A percentile compares a stretch with the other conserved stretches of the same genome.
Evolutionary conservation across 1,284 basidiomycete species (phyloP).

Genomic region (Cutaneotrichosporon cyanovorans): DNA sequence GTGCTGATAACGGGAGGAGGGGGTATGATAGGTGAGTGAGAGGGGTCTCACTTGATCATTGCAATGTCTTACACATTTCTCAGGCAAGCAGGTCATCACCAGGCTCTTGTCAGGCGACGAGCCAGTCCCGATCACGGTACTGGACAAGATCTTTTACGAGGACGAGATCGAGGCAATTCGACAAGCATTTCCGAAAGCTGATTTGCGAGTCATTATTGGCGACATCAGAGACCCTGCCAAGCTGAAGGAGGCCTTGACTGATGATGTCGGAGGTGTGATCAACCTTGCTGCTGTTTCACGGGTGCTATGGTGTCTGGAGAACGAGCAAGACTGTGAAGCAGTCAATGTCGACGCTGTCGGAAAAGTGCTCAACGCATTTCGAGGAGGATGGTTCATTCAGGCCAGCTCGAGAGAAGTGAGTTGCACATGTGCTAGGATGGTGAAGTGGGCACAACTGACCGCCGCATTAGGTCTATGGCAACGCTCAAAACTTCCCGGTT

Average conservation of each 20-base stretch:
- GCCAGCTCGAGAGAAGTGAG: slow-evolving; percentile 26
- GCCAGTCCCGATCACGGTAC: slow-evolving; percentile 17
- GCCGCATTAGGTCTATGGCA: slow-evolving; percentile 23
- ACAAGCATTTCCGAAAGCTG: slow-evolving; percentile 7
- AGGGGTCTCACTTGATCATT: neutral
- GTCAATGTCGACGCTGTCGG: slow-evolving; percentile 32
- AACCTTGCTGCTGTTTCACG: slow-evolving; percentile 34
- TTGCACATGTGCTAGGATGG: neutral
- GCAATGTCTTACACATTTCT: too few relatives aligned
- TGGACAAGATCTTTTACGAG: slow-evolving; percentile 23
- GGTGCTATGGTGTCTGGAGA: slow-evolving; percentile 29
- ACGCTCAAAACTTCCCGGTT: slow-evolving; percentile 19
- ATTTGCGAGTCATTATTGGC: slow-evolving; percentile 16
- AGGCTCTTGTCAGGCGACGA: slow-evolving; percentile 14
- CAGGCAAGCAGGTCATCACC: slow-evolving; percentile 23
- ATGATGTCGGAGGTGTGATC: slow-evolving; percentile 30
- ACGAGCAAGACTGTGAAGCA: slow-evolving; percentile 27
- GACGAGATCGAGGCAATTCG: slow-evolving; percentile 20
- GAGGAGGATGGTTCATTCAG: slow-evolving; percentile 30
- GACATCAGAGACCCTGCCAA: slow-evolving; percentile 23
- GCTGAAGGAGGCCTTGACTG: slow-evolving; percentile 12
- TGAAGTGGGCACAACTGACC: too few relatives aligned
- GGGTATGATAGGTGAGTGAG: slow-evolving; percentile 11
- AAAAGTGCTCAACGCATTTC: slow-evolving; percentile 19
- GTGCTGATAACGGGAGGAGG: slow-evolving; percentile 14